Evolutionary conservation across 75 land plant species (phyloP).

Genomic region (Adiantum capillusveneris): DNA sequence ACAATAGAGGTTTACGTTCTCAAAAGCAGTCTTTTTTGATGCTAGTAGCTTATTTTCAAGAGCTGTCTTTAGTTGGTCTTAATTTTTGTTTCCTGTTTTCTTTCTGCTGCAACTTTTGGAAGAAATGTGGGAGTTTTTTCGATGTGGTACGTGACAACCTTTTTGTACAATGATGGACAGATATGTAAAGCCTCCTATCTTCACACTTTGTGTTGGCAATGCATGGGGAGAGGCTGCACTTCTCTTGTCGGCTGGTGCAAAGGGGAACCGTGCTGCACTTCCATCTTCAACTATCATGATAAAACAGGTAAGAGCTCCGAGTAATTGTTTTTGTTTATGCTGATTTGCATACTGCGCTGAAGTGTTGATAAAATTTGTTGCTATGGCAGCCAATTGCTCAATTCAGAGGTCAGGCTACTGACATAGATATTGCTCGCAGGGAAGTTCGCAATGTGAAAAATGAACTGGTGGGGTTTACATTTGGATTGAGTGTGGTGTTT

Average conservation of each 20-base stretch:
- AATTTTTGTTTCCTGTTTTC: too few species aligned
- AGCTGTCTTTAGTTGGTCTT: too few species aligned
- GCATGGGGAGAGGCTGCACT: conserved; percentile 99
- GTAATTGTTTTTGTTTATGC: conserved; percentile 2
- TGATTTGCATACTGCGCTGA: too few species aligned
- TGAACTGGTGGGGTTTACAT: conserved; percentile 41
- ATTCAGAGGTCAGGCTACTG: conserved; percentile 85
- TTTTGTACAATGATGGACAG: conserved; percentile 22
- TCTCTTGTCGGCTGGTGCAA: conserved; percentile 82
- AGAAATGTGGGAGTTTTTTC: too few species aligned
- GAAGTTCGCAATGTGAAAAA: conserved; percentile 74
- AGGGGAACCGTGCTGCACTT: conserved; percentile 86
- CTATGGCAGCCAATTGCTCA: conserved; percentile 70
- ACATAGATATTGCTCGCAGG: conserved; percentile 71
- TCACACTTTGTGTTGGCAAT: conserved; percentile 88
- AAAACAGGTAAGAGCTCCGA: conserved; percentile 50
- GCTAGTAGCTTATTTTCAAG: too few species aligned
- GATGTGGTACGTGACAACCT: background rate
- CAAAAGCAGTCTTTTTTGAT: too few species aligned
- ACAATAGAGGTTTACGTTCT: too few species aligned
- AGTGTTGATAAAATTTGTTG: background rate
- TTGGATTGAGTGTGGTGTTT: background rate
- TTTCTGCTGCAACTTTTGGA: too few species aligned
- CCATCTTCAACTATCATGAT: conserved; percentile 97
- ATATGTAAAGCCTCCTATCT: conserved; percentile 72